Evolutionary conservation across 192 early-diverging fungal genomes (phyloP).

Genomic region (Powellomyces hirtus): DNA sequence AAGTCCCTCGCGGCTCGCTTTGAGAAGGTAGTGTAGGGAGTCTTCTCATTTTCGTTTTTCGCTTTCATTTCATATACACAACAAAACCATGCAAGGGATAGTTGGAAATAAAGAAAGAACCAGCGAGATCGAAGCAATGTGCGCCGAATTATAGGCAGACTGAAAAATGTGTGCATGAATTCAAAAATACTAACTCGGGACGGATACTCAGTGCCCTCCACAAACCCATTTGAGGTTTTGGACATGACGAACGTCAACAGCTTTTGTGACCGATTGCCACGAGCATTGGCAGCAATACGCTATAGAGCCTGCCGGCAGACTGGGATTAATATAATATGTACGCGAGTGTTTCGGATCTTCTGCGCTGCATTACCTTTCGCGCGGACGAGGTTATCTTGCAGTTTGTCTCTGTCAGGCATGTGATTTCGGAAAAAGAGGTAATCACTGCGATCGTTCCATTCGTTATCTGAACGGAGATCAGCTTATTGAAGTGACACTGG

Average conservation of each 20-base stretch:
- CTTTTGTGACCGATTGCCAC: background rate
- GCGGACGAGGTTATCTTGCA: constrained; percentile 13
- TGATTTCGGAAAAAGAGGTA: constrained; percentile 34
- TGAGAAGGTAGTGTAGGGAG: background rate
- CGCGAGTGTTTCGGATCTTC: background rate
- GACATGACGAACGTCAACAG: background rate
- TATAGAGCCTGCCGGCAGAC: constrained; percentile 7
- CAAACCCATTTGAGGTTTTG: constrained; percentile 27
- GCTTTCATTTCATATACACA: background rate
- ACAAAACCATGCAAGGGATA: too few relatives aligned
- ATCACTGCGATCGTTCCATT: constrained; percentile 15
- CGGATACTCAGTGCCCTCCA: constrained; percentile 22
- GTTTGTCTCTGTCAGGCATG: constrained; percentile 23
- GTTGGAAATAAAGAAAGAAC: background rate
- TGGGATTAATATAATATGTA: background rate
- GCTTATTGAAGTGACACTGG: background rate
- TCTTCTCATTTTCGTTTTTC: background rate
- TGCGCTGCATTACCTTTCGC: background rate
- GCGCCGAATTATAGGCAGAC: background rate
- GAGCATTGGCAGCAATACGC: constrained; percentile 32
- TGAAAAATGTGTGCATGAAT: too few relatives aligned
- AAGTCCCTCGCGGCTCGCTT: background rate
- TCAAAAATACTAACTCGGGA: too few relatives aligned
- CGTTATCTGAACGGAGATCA: background rate
- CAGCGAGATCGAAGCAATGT: background rate